Evolutionary conservation across 306 rosid species (phyloP).

Genomic region (Gillenia trifoliata): DNA sequence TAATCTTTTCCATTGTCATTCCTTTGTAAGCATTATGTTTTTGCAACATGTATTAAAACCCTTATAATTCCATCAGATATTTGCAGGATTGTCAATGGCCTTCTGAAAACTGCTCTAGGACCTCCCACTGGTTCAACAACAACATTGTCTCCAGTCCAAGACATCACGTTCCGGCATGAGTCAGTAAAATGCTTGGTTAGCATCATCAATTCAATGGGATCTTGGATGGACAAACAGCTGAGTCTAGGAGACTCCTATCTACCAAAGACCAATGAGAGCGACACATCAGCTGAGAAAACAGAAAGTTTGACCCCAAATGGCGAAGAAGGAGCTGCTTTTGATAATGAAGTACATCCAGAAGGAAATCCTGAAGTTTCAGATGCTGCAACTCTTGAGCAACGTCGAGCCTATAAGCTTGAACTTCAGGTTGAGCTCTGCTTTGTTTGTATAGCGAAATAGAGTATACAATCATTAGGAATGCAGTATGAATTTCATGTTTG

Average conservation of each 20-base stretch:
- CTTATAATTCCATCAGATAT: constrained; percentile 76
- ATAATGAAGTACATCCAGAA: constrained; percentile 74
- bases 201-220: constrained; percentile 92
- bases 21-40: constrained; percentile 34
- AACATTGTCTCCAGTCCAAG: constrained; percentile 84
- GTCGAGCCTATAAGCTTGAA: constrained; percentile 89
- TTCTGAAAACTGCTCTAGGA: constrained; percentile 96
- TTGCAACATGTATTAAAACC: constrained; percentile 57
- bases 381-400: constrained; percentile 90
- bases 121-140: constrained; percentile 95
- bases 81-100: constrained; percentile 99
- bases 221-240: constrained; percentile 96
- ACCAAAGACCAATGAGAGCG: constrained; percentile 56
- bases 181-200: constrained; percentile 90
- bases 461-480: not conserved
- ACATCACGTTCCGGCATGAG: constrained; percentile 89
- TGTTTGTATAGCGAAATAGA: constrained; percentile 12
- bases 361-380: constrained; percentile 69
- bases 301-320: constrained; percentile 52
- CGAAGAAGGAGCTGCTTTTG: constrained; percentile 77
- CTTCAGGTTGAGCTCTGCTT: constrained; percentile 67
- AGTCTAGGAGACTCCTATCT: constrained; percentile 57
- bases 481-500: not conserved
- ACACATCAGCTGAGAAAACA: constrained; percentile 45
- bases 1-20: constrained; percentile 12